Evolutionary conservation across 1,284 basidiomycete species (phyloP).

Genomic region (Cutaneotrichosporon sp.): DNA sequence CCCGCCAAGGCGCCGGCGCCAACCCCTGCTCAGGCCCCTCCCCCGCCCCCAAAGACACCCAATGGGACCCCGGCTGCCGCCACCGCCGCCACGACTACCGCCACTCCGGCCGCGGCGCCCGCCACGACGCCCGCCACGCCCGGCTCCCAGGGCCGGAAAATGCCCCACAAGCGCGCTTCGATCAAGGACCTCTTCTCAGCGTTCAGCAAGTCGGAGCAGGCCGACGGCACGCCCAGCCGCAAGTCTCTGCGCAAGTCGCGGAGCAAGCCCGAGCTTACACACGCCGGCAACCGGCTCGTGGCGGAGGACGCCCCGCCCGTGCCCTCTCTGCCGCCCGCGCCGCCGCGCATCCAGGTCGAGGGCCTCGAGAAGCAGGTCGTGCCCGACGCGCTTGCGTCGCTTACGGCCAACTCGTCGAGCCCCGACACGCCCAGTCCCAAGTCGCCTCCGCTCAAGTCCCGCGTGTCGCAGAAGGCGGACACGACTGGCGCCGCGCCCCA

Average conservation of each 20-base stretch:
- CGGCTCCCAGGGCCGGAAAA: slow-evolving; percentile 8
- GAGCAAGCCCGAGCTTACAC: slow-evolving; percentile 16
- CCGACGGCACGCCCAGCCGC: not conserved
- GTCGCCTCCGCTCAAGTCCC: too few species aligned
- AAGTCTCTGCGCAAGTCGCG: slow-evolving; percentile 11
- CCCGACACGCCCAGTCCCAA: not conserved
- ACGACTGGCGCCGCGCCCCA: not conserved
- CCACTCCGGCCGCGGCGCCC: not conserved
- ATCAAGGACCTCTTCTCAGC: slow-evolving; percentile 14
- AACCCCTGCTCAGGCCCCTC: not conserved
- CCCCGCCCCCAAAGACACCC: not conserved
- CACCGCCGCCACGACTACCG: too few species aligned
- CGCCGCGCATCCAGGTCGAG: not conserved
- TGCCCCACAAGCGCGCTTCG: slow-evolving; percentile 2
- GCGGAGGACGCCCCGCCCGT: slow-evolving; percentile 6
- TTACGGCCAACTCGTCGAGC: slow-evolving; percentile 11
- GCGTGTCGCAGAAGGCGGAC: too few species aligned
- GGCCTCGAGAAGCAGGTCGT: slow-evolving; percentile 3
- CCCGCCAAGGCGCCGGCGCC: too few species aligned
- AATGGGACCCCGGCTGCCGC: too few species aligned
- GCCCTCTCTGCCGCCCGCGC: slow-evolving; percentile 2
- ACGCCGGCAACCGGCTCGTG: slow-evolving; percentile 1
- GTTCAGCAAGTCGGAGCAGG: not conserved
- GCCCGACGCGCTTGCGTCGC: slow-evolving; percentile 17
- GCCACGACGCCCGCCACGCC: not conserved